Evolutionary conservation across 2,329 filamentous ascomycete species (phyloP), one percentile per base, ranked within the genome.

Genomic region (Drechmeria coniospora): DNA sequence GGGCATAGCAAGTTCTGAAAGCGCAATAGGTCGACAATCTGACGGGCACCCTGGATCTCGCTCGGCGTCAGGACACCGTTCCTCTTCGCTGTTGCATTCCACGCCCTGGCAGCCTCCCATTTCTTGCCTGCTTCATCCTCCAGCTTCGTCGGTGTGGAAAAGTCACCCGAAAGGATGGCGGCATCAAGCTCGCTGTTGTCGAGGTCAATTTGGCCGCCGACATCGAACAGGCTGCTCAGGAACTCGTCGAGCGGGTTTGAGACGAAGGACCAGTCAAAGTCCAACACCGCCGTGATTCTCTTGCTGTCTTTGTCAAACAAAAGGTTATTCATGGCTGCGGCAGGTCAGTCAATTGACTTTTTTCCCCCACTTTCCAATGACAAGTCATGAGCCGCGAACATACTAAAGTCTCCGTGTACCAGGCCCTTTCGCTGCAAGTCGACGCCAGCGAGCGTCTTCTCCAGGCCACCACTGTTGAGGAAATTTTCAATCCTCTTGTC

Each of bases 401-500:
- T 30, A 48, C 45, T 47, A 2, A 46, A 30, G 27, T 49, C 44
- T 6, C 38, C 40, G 10, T 49, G 44, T 5, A 44, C 32, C 7
- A 49, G 28, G 6, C 15, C 30, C 6, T 32, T 25, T 6, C 28
- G 25, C 4, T 21, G 10, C 8, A 26, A 21, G 9, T 44, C 37
- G 8, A 47, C 38, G 0, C 18, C 19, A 2, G 17, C 24, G 4
- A 46, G 34, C 3, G 37, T 16, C 1, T 25, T 29, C 3, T 28
- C 31, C 0, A 40, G 28, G 0, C 37, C 38, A 1, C 23, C 25
- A 12, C 12, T 5, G 3, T n/a, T 15, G 1, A 44, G 16, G 15
- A 44, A 43, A 3, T 15, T 23, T 3, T 39, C 32, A 9, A 47
- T 30, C 2, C 36, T 31, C 4, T 25, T 19, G 1, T 26, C 13